A percentile compares a stretch with the other conserved stretches of the same genome.
phyloP scores from a whole-genome alignment of 345 rosid genomes.

The Arabidopsis arenosa region DNA sequence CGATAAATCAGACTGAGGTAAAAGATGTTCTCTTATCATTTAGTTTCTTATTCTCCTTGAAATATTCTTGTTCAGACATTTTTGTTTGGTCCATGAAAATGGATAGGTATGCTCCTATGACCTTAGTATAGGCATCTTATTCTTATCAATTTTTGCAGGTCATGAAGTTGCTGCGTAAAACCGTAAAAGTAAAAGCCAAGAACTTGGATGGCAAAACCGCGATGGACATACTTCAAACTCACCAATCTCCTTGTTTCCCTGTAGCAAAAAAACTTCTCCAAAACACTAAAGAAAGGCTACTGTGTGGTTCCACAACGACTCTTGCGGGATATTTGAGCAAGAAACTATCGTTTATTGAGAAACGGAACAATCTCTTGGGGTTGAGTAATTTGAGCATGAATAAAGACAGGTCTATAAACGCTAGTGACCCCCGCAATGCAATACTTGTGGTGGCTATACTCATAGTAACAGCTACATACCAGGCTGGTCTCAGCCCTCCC shows the following conservation, averaged over 20 bases:
- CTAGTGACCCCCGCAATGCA: neutral
- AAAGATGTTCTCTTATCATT: neutral
- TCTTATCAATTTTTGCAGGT: constrained; percentile 30
- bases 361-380: constrained; percentile 22
- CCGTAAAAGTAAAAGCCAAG: constrained; percentile 37
- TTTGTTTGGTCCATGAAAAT: neutral
- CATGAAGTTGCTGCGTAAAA: constrained; percentile 24
- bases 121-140: neutral
- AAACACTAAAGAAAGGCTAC: constrained; percentile 24
- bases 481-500: constrained; percentile 46
- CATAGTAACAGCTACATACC: constrained; percentile 50
- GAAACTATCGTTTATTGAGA: constrained; percentile 15
- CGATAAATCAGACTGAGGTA: constrained; percentile 39
- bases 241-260: neutral
- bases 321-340: constrained; percentile 30
- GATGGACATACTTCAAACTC: constrained; percentile 33
- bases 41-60: neutral
- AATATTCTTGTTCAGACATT: too few relatives aligned
- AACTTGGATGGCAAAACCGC: constrained; percentile 42
- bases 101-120: neutral
- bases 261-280: constrained; percentile 5
- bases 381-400: neutral
- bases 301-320: neutral
- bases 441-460: constrained; percentile 49
- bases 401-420: neutral